Evolutionary conservation across 2,329 filamentous ascomycete species (phyloP).

Genomic region (Geosmithia flava): DNA sequence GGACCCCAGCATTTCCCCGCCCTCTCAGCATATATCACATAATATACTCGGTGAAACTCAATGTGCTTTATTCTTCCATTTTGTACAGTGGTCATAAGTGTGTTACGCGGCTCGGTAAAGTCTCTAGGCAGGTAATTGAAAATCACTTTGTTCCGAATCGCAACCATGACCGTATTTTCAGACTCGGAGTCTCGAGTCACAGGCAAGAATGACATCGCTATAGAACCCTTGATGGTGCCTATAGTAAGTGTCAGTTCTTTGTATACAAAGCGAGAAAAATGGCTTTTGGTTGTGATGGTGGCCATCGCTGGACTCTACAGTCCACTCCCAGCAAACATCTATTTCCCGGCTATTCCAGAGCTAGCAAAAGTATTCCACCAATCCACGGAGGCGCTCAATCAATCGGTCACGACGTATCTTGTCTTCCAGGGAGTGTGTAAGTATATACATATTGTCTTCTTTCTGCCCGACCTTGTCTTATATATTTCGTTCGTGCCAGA

Average conservation of each 20-base stretch:
- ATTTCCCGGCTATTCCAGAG: conserved; percentile 17
- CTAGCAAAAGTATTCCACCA: conserved; percentile 13
- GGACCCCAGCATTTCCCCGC: no score
- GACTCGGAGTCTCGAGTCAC: neutral
- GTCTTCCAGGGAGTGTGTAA: conserved; percentile 14
- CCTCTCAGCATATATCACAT: no score
- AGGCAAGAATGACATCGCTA: neutral
- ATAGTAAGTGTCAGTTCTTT: neutral
- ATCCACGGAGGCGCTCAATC: conserved; percentile 16
- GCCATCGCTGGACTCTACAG: conserved; percentile 8
- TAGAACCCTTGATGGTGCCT: neutral
- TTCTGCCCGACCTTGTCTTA: neutral
- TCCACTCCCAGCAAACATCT: conserved; percentile 20
- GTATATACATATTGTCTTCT: neutral
- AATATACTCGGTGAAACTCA: no score
- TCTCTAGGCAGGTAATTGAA: no score
- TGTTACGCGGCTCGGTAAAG: no score
- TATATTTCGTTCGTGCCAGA: neutral
- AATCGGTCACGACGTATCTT: conserved; percentile 18
- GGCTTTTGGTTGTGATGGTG: conserved; percentile 6
- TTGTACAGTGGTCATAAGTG: no score
- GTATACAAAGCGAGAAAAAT: conserved; percentile 6
- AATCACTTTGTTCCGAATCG: neutral
- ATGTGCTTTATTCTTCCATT: no score
- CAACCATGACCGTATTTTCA: neutral